Conservation (phyloP, 2,329 filamentous ascomycete genomes). For the Diaporthe sp. region DNA sequence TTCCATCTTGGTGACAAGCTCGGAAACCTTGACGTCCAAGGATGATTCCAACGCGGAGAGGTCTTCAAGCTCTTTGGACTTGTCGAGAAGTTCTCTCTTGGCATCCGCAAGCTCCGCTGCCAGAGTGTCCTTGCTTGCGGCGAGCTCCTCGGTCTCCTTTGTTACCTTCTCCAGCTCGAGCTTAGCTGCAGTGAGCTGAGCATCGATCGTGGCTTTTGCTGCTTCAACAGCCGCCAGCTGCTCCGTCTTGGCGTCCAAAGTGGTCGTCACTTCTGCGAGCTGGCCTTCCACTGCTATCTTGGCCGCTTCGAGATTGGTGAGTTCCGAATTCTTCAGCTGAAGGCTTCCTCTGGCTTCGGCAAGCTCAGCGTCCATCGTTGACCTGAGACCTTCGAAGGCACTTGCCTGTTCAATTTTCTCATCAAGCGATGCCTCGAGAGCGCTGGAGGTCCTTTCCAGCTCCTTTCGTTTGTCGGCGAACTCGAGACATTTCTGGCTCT, state of each 20-base stretch:
- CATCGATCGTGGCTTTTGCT: neutral
- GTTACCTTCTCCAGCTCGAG: slow-evolving; percentile 2
- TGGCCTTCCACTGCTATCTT: slow-evolving; percentile 6
- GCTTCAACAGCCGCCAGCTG: neutral
- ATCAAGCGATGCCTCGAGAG: neutral
- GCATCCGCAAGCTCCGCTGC: neutral
- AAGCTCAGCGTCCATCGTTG: slow-evolving; percentile 25
- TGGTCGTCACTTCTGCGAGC: neutral
- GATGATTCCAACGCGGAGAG: neutral
- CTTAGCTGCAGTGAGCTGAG: slow-evolving; percentile 3
- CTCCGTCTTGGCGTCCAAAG: neutral
- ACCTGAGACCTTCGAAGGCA: neutral
- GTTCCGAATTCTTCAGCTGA: slow-evolving; percentile 23
- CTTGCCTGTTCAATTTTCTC: neutral
- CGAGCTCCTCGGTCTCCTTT: neutral
- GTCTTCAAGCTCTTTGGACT: neutral
- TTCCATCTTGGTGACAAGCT: neutral
- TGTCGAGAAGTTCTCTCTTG: neutral
- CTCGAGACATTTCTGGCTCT: slow-evolving; percentile 11
- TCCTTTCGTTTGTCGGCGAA: slow-evolving; percentile 1
- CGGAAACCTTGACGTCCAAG: neutral
- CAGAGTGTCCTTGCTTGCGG: neutral
- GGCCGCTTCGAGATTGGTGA: slow-evolving; percentile 30
- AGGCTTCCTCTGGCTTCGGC: slow-evolving; percentile 38
- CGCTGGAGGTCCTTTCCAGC: neutral